phyloP scores from a whole-genome alignment of 2,329 filamentous ascomycete species.

The Hymenotorrendiella dingleyae region DNA sequence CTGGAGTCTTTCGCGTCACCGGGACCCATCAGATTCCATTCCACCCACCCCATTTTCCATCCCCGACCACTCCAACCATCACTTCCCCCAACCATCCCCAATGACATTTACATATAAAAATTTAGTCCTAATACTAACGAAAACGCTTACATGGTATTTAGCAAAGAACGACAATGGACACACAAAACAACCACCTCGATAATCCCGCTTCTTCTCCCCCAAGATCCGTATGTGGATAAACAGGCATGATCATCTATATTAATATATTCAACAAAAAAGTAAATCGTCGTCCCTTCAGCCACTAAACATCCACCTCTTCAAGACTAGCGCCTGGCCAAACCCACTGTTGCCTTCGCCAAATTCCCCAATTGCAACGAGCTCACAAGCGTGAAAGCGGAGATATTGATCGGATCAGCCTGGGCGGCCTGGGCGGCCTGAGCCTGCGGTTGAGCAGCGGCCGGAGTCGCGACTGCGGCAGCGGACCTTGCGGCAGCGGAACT shows the following conservation, averaged over 20 bases:
- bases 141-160: conserved; percentile 14
- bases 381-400: conserved; percentile 24
- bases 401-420: conserved; percentile 20
- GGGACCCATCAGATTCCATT: conserved; percentile 11
- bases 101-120: too few relatives aligned
- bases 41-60: not conserved
- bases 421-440: conserved; percentile 3
- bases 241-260: too few relatives aligned
- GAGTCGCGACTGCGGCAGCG: not conserved
- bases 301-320: too few relatives aligned
- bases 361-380: conserved; percentile 26
- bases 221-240: too few relatives aligned
- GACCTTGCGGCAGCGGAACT: not conserved
- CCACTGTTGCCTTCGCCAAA: conserved; percentile 19
- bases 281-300: too few relatives aligned
- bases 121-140: too few relatives aligned
- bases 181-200: conserved; percentile 8
- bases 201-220: too few relatives aligned
- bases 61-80: not conserved
- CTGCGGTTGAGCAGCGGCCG: not conserved
- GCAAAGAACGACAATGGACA: not conserved
- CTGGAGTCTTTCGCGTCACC: conserved; percentile 6
- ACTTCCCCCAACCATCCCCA: too few relatives aligned
- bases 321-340: too few relatives aligned
- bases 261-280: too few relatives aligned